Percentiles rank a stretch among this genome's conserved stretches.
These are phyloP conservation scores for Kazachstania kunashirensis DNA, from an alignment of 805 yeast species.

Conservation along the genomic window DNA sequence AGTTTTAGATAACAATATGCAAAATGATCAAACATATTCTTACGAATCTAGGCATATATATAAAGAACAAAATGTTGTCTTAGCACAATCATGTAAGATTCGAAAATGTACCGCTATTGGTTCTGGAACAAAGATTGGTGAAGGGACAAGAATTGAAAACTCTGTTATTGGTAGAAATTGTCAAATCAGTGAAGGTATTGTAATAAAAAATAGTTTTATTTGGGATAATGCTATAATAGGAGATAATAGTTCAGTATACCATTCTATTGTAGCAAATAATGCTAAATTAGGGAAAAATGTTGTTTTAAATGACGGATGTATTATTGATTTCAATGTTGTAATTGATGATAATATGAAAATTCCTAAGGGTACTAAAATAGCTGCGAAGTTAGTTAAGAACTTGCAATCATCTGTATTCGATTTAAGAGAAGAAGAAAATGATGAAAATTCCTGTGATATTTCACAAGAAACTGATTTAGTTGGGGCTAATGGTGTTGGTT, in stretches of 20 bases:
- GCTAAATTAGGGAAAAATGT: constrained; percentile 47
- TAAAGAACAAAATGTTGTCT: constrained; percentile 77
- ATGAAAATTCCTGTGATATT: constrained; percentile 22
- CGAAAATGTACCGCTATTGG: constrained; percentile 80
- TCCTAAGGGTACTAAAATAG: constrained; percentile 43
- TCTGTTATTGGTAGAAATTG: constrained; percentile 84
- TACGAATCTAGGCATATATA: constrained; percentile 82
- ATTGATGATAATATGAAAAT: constrained; percentile 47
- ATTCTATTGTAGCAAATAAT: constrained; percentile 62
- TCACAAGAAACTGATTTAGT: constrained; percentile 24
- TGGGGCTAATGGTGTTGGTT: constrained; percentile 32
- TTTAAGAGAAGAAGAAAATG: not conserved
- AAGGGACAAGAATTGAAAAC: constrained; percentile 51
- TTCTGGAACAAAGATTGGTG: constrained; percentile 63
- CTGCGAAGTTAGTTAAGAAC: constrained; percentile 37
- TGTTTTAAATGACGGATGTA: constrained; percentile 54
- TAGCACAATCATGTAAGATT: constrained; percentile 87
- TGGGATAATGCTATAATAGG: constrained; percentile 78
- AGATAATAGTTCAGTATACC: constrained; percentile 48
- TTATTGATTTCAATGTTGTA: constrained; percentile 66
- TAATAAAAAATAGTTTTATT: constrained; percentile 63
- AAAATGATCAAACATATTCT: constrained; percentile 60
- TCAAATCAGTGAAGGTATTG: constrained; percentile 69
- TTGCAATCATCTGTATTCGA: constrained; percentile 24
- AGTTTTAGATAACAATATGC: constrained; percentile 74